phyloP scores from a whole-genome alignment of 805 yeast species.

The Kodamaea sagamina region DNA sequence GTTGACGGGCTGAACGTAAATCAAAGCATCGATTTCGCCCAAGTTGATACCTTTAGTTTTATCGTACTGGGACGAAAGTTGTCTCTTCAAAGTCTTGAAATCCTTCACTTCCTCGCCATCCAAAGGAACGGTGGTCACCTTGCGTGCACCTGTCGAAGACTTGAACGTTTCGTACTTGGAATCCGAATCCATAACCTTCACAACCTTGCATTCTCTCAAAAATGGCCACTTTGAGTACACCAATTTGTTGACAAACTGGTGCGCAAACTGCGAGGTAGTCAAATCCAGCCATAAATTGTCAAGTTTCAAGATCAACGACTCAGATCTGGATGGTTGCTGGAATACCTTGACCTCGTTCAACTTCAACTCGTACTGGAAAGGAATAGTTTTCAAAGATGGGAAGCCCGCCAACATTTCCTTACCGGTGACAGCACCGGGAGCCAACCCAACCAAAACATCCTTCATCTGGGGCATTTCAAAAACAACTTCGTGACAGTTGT shows the following conservation, averaged over 20 bases:
- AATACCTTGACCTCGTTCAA: slow-evolving; percentile 73
- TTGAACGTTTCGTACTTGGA: slow-evolving; percentile 48
- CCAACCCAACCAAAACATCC: slow-evolving; percentile 54
- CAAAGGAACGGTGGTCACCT: slow-evolving; percentile 37
- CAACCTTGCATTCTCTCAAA: slow-evolving; percentile 74
- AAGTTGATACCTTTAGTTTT: slow-evolving; percentile 63
- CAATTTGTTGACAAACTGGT: slow-evolving; percentile 57
- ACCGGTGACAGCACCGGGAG: slow-evolving; percentile 69
- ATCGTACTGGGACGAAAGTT: slow-evolving; percentile 45
- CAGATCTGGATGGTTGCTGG: slow-evolving; percentile 81
- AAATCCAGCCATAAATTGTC: slow-evolving; percentile 56
- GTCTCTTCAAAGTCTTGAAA: slow-evolving; percentile 44
- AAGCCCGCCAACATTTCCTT: slow-evolving; percentile 81
- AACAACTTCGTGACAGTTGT: slow-evolving; percentile 70
- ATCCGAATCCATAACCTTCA: slow-evolving; percentile 58
- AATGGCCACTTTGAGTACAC: slow-evolving; percentile 91
- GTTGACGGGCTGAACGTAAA: slow-evolving; percentile 70
- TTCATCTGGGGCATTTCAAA: slow-evolving; percentile 53
- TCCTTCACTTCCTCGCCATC: slow-evolving; percentile 44
- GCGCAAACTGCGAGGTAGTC: slow-evolving; percentile 64
- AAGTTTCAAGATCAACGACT: slow-evolving; percentile 71
- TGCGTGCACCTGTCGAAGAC: slow-evolving; percentile 24
- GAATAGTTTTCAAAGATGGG: slow-evolving; percentile 77
- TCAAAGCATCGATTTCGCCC: slow-evolving; percentile 56
- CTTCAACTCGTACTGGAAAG: slow-evolving; percentile 55